Evolutionary conservation across 2,329 filamentous ascomycete species (phyloP), one percentile per base, ranked within the genome.

Genomic region (Helotiales sp.): DNA sequence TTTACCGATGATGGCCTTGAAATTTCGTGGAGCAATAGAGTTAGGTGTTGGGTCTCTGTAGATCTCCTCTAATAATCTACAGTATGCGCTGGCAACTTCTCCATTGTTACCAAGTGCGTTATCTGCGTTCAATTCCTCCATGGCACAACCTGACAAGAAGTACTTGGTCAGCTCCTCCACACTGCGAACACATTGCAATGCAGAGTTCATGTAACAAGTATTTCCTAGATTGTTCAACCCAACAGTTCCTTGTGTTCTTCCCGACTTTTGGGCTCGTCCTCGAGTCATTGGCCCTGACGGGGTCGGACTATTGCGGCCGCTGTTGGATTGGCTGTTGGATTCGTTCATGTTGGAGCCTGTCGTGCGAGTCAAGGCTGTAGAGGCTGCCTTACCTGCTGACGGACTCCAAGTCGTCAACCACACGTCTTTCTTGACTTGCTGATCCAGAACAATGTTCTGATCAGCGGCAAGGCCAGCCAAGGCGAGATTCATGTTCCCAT

Each of bases 181-280:
- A 73, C 93, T 96, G 60, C 95, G 89, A 61, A 99, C 88, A 78
- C 96, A 99, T 78, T 99, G 96, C 63, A 98, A 83, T 10, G 96
- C 96, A 24, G 95, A 97, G 79, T 98, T 98, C 94, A 98, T 97
- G 81, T 99, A 99, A 80, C 96, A 99, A 0, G 96, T 98, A 76
- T 99, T 99, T 58, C 96, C 96, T 15, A 99, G 82, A 76, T 99
- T 99, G 70, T 87, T 89, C 61, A 99, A 82, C 37, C 96, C 96
- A 49, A 94, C 91, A 47, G 90, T 91, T 34, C 96, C 96, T 37
- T 89, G 80, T 13, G 88, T 87, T 69, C 89, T 88, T 10, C 91
- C 91, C 45, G 89, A 87, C 72, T 88, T 89, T 68, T 90, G 87
- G 7, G 86, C 43, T 81, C 92, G 87, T 49, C 93, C 93, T 71